These are phyloP conservation scores for Phyllostachys edulis DNA, from an alignment of 176 grass and related monocot genomes.

Conservation along the genomic window DNA sequence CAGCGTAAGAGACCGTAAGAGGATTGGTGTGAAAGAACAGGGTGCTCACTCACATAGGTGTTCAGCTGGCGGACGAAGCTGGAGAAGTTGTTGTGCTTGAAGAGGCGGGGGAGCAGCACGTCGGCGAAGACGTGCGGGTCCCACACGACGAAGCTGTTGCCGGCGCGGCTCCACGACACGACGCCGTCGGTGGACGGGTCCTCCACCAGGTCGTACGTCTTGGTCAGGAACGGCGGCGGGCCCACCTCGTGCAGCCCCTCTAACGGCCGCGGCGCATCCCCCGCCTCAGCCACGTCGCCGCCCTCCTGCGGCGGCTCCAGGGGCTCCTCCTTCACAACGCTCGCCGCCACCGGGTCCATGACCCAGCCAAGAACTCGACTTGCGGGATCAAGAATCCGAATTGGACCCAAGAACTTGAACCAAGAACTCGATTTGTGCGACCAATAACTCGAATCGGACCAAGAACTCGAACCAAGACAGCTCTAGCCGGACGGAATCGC, in stretches of 20 bases:
- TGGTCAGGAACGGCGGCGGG: conserved; percentile 73
- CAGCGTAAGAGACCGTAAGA: not conserved
- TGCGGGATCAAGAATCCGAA: not conserved
- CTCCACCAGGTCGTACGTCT: conserved; percentile 79
- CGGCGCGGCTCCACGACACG: conserved; percentile 58
- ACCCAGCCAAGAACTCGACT: not conserved
- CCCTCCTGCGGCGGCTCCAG: not conserved
- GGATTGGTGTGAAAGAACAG: too few species aligned
- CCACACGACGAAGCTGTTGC: conserved; percentile 82
- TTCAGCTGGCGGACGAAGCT: conserved; percentile 92
- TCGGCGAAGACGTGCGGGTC: conserved; percentile 71
- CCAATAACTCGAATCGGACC: not conserved
- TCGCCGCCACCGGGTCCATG: conserved; percentile 36
- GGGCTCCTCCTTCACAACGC: conserved; percentile 63
- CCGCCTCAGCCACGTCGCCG: not conserved
- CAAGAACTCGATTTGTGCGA: not conserved
- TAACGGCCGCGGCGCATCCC: conserved; percentile 44
- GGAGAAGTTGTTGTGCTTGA: conserved; percentile 89
- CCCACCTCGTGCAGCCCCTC: conserved; percentile 72
- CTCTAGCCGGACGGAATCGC: not conserved
- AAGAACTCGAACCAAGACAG: not conserved
- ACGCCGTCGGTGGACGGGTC: conserved; percentile 57
- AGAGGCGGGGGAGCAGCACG: conserved; percentile 61
- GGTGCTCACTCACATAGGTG: conserved; percentile 65
- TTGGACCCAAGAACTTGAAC: too few species aligned